Conservation (phyloP, 768 basidiomycete genomes). For the Boletus tomentosulus region DNA sequence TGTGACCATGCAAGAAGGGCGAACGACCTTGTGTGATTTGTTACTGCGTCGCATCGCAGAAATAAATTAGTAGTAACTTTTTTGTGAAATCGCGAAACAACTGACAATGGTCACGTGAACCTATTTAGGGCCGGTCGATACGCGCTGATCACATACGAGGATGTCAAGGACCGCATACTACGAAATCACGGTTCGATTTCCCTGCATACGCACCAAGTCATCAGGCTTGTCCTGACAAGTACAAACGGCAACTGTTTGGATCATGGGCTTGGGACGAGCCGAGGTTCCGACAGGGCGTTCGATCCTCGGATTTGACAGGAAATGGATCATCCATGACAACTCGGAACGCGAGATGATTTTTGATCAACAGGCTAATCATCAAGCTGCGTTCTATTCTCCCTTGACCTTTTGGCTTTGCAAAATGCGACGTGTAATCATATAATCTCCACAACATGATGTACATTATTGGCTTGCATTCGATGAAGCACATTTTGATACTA, state of each 20-base stretch:
- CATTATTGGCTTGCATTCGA: neutral
- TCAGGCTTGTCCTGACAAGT: no score
- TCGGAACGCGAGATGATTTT: no score
- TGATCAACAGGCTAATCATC: neutral
- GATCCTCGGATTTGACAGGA: no score
- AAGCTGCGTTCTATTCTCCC: neutral
- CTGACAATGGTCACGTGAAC: slow-evolving; percentile 15
- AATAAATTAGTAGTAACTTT: neutral
- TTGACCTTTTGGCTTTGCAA: neutral
- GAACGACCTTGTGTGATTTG: slow-evolving; percentile 59
- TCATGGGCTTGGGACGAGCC: no score
- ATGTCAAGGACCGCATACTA: no score
- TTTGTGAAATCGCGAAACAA: neutral
- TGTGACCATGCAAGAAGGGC: neutral
- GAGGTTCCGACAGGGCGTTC: no score
- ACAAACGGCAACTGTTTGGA: no score
- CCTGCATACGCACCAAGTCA: no score
- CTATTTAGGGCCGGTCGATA: slow-evolving; percentile 24
- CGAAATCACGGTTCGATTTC: no score
- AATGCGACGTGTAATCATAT: neutral
- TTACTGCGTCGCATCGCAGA: slow-evolving; percentile 49
- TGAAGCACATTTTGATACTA: no score
- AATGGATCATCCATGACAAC: neutral
- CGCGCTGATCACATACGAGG: slow-evolving; percentile 1
- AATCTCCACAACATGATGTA: no score